These are phyloP conservation scores for Quercus mongolica DNA, from an alignment of 306 rosid genomes.

Conservation along the genomic window DNA sequence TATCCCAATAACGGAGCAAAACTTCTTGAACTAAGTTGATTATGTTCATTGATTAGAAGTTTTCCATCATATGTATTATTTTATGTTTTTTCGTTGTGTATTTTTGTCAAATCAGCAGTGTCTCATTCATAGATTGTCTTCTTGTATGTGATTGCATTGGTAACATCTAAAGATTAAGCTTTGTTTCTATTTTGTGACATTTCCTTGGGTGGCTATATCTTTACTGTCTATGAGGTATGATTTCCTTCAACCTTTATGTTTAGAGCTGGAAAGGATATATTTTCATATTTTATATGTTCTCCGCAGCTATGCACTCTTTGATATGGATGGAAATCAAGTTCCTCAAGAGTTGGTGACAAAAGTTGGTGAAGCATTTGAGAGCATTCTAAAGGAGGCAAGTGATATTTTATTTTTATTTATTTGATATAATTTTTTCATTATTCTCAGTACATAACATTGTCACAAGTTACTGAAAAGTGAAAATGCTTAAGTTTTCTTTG, in stretches of 20 bases:
- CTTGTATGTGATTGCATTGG: background rate
- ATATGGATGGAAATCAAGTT: slow-evolving; percentile 93
- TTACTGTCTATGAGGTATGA: background rate
- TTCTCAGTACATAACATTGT: background rate
- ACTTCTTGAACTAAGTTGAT: background rate
- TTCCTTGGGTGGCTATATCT: background rate
- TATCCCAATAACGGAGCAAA: background rate
- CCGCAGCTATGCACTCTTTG: slow-evolving; percentile 90
- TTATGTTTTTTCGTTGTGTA: background rate
- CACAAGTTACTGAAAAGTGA: slow-evolving; percentile 1
- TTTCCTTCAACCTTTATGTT: background rate
- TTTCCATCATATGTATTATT: background rate
- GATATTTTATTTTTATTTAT: slow-evolving; percentile 1
- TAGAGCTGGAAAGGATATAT: slow-evolving; percentile 11
- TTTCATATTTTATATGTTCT: background rate
- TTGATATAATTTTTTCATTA: background rate
- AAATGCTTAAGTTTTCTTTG: slow-evolving; percentile 1
- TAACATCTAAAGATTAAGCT: background rate
- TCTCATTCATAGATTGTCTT: background rate
- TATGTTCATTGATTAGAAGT: background rate
- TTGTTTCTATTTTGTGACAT: background rate
- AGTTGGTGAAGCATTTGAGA: slow-evolving; percentile 75
- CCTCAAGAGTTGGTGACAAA: slow-evolving; percentile 77
- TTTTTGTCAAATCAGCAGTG: background rate
- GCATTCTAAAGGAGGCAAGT: slow-evolving; percentile 69